phyloP scores from a whole-genome alignment of 164 flowering plant species.

The Berberis thunbergii region DNA sequence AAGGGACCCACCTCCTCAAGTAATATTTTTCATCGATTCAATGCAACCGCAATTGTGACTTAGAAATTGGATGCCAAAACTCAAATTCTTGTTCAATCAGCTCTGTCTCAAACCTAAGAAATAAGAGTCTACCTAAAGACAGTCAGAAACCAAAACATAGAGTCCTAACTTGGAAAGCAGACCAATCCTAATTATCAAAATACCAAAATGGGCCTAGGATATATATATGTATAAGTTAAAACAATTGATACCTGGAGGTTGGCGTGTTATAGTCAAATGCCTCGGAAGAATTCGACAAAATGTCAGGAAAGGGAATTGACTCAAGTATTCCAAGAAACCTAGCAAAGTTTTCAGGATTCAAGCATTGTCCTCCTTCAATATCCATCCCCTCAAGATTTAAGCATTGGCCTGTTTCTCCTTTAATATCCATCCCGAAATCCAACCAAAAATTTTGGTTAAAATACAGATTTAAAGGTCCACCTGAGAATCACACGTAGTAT shows the following conservation, averaged over 20 bases:
- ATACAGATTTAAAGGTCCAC: conserved; percentile 47
- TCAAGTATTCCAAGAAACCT: conserved; percentile 68
- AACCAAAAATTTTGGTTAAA: conserved; percentile 41
- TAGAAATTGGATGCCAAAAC: no score
- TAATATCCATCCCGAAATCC: conserved; percentile 36
- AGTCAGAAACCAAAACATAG: no score
- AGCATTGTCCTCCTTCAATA: conserved; percentile 40
- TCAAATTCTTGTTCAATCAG: no score
- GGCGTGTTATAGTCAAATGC: conserved; percentile 35
- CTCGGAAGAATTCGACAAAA: conserved; percentile 33
- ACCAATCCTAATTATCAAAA: no score
- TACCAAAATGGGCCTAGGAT: no score
- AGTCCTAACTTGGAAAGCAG: no score
- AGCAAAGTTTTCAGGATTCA: conserved; percentile 65
- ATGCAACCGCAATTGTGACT: no score
- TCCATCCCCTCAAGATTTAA: conserved; percentile 56
- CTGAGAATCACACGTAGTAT: conserved; percentile 24
- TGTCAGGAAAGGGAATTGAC: conserved; percentile 64
- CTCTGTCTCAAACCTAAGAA: no score
- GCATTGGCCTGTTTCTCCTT: conserved; percentile 50
- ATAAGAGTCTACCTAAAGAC: no score
- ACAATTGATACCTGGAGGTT: conserved; percentile 35
- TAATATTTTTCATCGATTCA: no score
- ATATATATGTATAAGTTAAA: no score
- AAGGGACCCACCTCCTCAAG: no score